These are phyloP conservation scores for Penicillium sp. DNA, from an alignment of 2,329 filamentous ascomycete genomes.

Conservation along the genomic window DNA sequence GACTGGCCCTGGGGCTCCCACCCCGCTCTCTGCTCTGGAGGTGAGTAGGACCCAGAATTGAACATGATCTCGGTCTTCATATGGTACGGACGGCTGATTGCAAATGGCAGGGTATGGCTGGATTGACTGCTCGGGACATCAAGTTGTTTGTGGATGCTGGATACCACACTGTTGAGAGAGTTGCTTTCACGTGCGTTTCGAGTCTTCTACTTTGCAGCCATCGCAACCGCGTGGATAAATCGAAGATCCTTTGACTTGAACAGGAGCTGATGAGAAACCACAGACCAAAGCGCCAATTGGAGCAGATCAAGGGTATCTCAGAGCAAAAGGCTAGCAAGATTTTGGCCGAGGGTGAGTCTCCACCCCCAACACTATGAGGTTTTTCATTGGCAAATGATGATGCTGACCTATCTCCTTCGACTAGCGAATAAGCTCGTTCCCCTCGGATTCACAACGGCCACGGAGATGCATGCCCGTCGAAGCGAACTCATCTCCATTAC, in stretches of 20 bases:
- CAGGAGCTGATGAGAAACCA: slow-evolving; percentile 3
- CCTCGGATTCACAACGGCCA: slow-evolving; percentile 98
- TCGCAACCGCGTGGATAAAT: background rate
- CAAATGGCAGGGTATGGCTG: slow-evolving; percentile 70
- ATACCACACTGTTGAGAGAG: slow-evolving; percentile 91
- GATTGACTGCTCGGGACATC: slow-evolving; percentile 92
- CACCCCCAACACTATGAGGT: background rate
- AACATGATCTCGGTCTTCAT: background rate
- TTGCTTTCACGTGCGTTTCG: slow-evolving; percentile 78
- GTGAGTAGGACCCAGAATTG: slow-evolving; percentile 52
- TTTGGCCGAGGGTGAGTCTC: slow-evolving; percentile 75
- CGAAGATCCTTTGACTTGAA: background rate
- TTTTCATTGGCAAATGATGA: background rate
- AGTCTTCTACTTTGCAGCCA: background rate
- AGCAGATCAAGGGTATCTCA: slow-evolving; percentile 97
- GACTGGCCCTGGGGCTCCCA: slow-evolving; percentile 88
- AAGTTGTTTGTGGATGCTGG: slow-evolving; percentile 90
- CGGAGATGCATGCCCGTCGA: slow-evolving; percentile 96
- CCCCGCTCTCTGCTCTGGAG: slow-evolving; percentile 81
- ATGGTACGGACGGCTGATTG: background rate
- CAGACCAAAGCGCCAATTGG: slow-evolving; percentile 71
- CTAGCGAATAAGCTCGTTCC: slow-evolving; percentile 91
- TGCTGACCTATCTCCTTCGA: slow-evolving; percentile 14
- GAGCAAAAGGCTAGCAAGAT: slow-evolving; percentile 95
- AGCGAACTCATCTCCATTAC: slow-evolving; percentile 98